Base-by-base conservation (phyloP, 2,329 filamentous ascomycete genomes). In the Penicillium sp. region DNA sequence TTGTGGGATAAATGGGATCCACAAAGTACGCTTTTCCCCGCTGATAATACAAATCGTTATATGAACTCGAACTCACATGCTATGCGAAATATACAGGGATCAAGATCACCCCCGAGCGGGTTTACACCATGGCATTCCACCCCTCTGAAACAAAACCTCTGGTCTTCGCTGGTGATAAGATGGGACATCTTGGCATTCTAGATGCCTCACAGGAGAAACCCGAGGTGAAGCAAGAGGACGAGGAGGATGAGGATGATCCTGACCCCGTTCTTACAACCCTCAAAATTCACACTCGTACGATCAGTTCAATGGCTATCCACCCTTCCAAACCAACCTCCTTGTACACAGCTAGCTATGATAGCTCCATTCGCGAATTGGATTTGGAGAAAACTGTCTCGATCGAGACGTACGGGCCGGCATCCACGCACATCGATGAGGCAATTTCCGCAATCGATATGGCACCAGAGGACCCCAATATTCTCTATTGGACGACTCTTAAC, bases 121-220 rank as follows among this genome's bases (percentile, higher is more conserved):
- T 96, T 14, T 99, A 97, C 68, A 83, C 89, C 0, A 85, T 97
- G 65, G 86, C 88, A 0, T 93, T 99, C 64, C 94, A 99, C 66
- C 94, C 94, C 0, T 92, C 87, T 0, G 81, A 86, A 55, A 86
- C 92, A 2, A 97, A 97, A 67, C 86, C 92, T 0, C 79, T 99
- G 2, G 82, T 97, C 1, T 95, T 99, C 69, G 93, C 93, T 0
- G 93, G 93, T 11, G 94, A 99, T 67, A 99, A 99, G 71, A 83
- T 95, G 61, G 93, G 94, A 1, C 89, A 91, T 23, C 81, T 97
- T 55, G 94, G 94, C 0, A 85, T 99, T 1, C 93, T 97, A 52
- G 93, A 99, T 69, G 92, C 88, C 1, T 69, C 2, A 68, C 82
- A 45, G 70, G 78, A 61, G 72, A 79, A 62, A 76, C 80, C n/a